Evolutionary conservation across 805 yeast genomes (phyloP).

Genomic region (Wickerhamiella shivajii): DNA sequence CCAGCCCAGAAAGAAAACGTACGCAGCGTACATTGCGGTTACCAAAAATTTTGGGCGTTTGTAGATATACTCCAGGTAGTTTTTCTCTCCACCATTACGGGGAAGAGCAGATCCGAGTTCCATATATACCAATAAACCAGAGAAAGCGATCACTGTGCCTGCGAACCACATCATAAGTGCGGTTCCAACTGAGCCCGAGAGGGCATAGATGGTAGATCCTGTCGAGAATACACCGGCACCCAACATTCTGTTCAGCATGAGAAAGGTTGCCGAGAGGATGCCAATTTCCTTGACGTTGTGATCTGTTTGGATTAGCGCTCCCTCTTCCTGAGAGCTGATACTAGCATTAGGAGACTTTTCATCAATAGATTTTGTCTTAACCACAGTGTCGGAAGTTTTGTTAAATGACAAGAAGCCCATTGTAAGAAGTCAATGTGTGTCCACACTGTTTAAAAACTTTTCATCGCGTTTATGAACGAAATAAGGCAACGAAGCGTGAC

Average conservation of each 20-base stretch:
- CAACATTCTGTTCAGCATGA: conserved; percentile 52
- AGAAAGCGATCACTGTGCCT: conserved; percentile 53
- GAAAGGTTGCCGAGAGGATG: conserved; percentile 44
- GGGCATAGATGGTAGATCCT: conserved; percentile 39
- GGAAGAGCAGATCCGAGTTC: conserved; percentile 66
- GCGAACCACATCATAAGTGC: conserved; percentile 59
- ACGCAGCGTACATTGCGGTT: conserved; percentile 52
- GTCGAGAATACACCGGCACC: conserved; percentile 70
- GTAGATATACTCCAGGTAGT: conserved; percentile 59
- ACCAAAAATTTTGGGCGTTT: conserved; percentile 54
- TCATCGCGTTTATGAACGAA: no score
- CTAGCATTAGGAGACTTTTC: no score
- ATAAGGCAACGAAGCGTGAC: no score
- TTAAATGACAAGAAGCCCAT: no score
- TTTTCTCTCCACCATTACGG: conserved; percentile 77
- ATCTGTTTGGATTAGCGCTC: no score
- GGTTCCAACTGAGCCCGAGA: conserved; percentile 58
- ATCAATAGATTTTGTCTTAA: no score
- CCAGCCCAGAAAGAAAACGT: conserved; percentile 67
- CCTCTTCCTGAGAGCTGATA: no score
- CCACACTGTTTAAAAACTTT: no score
- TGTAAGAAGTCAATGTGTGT: no score
- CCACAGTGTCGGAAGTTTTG: no score
- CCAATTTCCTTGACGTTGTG: conserved; percentile 31
- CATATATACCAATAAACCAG: conserved; percentile 57